phyloP scores from a whole-genome alignment of 495 filamentous ascomycete species.

The Pyrenopolyporus hunteri region DNA sequence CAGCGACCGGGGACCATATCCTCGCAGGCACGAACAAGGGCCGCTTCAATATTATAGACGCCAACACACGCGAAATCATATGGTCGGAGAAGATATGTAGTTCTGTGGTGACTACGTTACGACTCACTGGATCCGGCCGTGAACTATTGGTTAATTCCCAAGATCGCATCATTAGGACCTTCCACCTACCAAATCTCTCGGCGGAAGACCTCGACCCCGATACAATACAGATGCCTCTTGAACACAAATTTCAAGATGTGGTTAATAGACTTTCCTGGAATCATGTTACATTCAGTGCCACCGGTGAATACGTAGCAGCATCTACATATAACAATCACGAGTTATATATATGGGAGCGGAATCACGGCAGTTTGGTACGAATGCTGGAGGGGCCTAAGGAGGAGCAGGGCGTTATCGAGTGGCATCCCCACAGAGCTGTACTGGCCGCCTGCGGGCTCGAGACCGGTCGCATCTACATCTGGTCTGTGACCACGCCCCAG shows the following conservation, averaged over 20 bases:
- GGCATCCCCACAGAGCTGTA: constrained; percentile 90
- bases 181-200: constrained; percentile 64
- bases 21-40: constrained; percentile 92
- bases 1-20: constrained; percentile 80
- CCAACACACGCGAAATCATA: constrained; percentile 75
- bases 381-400: constrained; percentile 96
- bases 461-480: constrained; percentile 86
- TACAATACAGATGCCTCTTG: constrained; percentile 83
- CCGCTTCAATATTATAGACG: constrained; percentile 92
- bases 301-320: constrained; percentile 90
- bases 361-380: constrained; percentile 89
- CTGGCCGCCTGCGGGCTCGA: constrained; percentile 91
- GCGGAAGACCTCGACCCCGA: constrained; percentile 64
- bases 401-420: constrained; percentile 93
- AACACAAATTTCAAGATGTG: constrained; percentile 98
- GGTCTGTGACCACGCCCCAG: constrained; percentile 90
- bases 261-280: constrained; percentile 96
- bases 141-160: constrained; percentile 88
- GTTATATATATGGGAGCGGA: constrained; percentile 97
- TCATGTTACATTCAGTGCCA: constrained; percentile 89
- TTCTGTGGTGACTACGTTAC: constrained; percentile 86
- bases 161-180: constrained; percentile 89
- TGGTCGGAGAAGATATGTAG: constrained; percentile 85
- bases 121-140: constrained; percentile 80
- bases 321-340: constrained; percentile 97